Conservation (phyloP, 805 yeast species). For the Cyberlindnera amylophila region DNA sequence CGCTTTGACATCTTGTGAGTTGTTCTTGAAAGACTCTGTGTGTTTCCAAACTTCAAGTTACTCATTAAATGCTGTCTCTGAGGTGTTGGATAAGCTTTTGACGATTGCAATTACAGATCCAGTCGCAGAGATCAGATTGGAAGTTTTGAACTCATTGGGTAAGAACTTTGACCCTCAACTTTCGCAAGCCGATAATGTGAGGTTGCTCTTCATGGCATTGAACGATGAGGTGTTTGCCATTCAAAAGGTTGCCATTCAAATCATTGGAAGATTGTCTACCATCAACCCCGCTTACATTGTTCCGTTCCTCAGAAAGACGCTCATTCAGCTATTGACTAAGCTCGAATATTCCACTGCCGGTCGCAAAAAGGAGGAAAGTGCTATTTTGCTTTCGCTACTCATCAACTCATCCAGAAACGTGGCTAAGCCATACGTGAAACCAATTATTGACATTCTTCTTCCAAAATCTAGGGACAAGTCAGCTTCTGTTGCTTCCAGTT, state of each 20-base stretch:
- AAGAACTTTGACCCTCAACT: constrained; percentile 83
- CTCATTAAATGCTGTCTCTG: constrained; percentile 78
- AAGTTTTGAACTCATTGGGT: constrained; percentile 69
- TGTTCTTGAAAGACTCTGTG: constrained; percentile 78
- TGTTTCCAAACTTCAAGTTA: constrained; percentile 77
- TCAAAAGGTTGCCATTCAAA: constrained; percentile 68
- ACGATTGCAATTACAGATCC: constrained; percentile 88
- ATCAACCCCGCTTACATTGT: constrained; percentile 95
- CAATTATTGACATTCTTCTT: constrained; percentile 79
- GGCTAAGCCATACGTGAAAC: constrained; percentile 87
- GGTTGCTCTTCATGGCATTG: constrained; percentile 78
- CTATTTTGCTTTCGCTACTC: constrained; percentile 65
- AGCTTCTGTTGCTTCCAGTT: constrained; percentile 81
- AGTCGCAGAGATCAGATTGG: constrained; percentile 76
- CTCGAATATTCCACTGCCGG: constrained; percentile 77
- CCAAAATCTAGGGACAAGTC: constrained; percentile 71
- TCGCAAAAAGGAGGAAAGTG: constrained; percentile 81
- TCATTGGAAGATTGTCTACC: constrained; percentile 79
- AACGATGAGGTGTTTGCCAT: constrained; percentile 88
- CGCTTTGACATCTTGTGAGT: constrained; percentile 73
- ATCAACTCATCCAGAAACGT: constrained; percentile 76
- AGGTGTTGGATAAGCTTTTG: constrained; percentile 75
- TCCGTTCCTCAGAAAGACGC: constrained; percentile 82
- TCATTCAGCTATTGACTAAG: constrained; percentile 81
- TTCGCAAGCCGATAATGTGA: constrained; percentile 89